phyloP scores from a whole-genome alignment of 2,329 filamentous ascomycete species.

The Hymenoscyphus salicellus region DNA sequence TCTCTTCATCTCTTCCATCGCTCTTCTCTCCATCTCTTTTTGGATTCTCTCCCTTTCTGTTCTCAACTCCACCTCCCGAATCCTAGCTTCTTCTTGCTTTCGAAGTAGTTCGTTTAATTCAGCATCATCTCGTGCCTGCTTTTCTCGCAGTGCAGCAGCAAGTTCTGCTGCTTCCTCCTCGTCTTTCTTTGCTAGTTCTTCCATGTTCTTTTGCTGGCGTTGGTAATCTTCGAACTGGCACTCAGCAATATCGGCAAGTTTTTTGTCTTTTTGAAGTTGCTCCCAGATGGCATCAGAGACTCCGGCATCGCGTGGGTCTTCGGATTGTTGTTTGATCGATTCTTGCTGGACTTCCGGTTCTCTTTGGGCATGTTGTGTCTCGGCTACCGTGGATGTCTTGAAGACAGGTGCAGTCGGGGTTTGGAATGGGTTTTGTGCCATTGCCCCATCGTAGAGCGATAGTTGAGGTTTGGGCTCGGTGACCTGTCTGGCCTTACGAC shows the following conservation, averaged over 20 bases:
- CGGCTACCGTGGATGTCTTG: neutral
- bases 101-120: slow-evolving; percentile 25
- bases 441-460: neutral
- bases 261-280: slow-evolving; percentile 53
- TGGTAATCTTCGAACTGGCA: slow-evolving; percentile 17
- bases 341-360: neutral
- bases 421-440: neutral
- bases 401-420: neutral
- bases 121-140: slow-evolving; percentile 11
- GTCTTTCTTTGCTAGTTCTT: slow-evolving; percentile 16
- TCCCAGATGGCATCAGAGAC: slow-evolving; percentile 61
- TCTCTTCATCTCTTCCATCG: slow-evolving; percentile 41
- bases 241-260: slow-evolving; percentile 27
- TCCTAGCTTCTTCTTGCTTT: slow-evolving; percentile 31
- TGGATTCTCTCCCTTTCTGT: slow-evolving; percentile 31
- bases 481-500: slow-evolving; percentile 18
- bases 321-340: neutral
- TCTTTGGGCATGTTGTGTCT: neutral
- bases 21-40: slow-evolving; percentile 38
- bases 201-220: slow-evolving; percentile 25
- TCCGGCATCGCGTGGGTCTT: slow-evolving; percentile 40
- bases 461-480: neutral
- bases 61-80: slow-evolving; percentile 33
- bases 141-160: slow-evolving; percentile 2
- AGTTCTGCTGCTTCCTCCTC: slow-evolving; percentile 15